A percentile compares a stretch with the other conserved stretches of the same genome.
These are phyloP conservation scores for Phytophthora cajani DNA, from an alignment of 352 stramenopile species.

Conservation along the genomic window DNA sequence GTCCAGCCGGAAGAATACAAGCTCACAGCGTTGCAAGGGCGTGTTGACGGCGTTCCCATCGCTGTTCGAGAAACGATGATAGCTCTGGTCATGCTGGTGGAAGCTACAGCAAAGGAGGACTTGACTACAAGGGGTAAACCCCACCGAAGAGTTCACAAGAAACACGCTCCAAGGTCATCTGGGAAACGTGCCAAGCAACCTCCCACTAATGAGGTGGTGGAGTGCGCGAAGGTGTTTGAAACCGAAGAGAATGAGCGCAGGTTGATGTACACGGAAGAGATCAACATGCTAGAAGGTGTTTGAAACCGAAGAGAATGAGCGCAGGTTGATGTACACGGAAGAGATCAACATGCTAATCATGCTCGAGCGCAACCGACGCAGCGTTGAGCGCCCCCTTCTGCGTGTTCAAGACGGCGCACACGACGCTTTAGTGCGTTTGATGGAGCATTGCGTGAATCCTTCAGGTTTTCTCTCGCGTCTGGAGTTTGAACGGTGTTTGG, in stretches of 20 bases:
- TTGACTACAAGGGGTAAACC: slow-evolving; percentile 2
- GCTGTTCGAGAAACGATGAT: slow-evolving; percentile 23
- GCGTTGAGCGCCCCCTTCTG: slow-evolving; percentile 50
- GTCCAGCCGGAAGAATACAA: slow-evolving; percentile 16
- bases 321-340: slow-evolving; percentile 51
- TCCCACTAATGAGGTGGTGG: slow-evolving; percentile 14
- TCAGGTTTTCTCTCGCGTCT: slow-evolving; percentile 54
- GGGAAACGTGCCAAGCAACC: slow-evolving; percentile 12
- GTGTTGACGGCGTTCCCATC: neutral
- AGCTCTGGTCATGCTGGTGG: slow-evolving; percentile 26
- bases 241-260: slow-evolving; percentile 53
- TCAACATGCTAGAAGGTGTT: slow-evolving; percentile 47
- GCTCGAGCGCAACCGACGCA: slow-evolving; percentile 51
- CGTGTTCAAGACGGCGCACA: slow-evolving; percentile 56
- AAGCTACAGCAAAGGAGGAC: slow-evolving; percentile 18
- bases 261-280: slow-evolving; percentile 52
- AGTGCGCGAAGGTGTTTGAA: slow-evolving; percentile 50
- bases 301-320: slow-evolving; percentile 53
- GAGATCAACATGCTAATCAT: slow-evolving; percentile 56
- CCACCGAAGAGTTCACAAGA: slow-evolving; percentile 26
- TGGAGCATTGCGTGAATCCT: slow-evolving; percentile 62
- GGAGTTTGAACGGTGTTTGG: slow-evolving; percentile 56
- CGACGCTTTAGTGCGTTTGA: slow-evolving; percentile 54
- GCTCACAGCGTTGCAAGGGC: neutral
- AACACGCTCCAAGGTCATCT: neutral